Conservation (phyloP, 2,329 filamentous ascomycete genomes). For the Pyrenophora teres region DNA sequence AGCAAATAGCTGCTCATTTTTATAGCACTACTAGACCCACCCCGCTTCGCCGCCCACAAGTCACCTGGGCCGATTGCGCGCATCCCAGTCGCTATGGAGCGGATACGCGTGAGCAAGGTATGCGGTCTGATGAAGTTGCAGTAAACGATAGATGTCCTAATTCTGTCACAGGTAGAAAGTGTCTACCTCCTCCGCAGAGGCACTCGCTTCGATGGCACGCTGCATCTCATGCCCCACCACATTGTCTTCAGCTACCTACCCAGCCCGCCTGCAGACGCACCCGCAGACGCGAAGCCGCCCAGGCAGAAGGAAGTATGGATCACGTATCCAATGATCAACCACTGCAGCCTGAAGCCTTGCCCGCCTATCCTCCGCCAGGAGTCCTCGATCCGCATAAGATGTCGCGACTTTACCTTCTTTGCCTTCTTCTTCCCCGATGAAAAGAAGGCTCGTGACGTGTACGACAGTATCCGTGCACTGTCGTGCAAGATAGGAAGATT, state of each 20-base stretch:
- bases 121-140: constrained; percentile 4
- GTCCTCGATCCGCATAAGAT: constrained; percentile 83
- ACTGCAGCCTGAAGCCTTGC: constrained; percentile 77
- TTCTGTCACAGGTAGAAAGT: constrained; percentile 59
- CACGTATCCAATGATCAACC: constrained; percentile 87
- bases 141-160: background rate
- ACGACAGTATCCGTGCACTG: constrained; percentile 79
- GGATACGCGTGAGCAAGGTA: constrained; percentile 54
- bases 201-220: constrained; percentile 61
- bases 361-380: constrained; percentile 70
- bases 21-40: constrained; percentile 4
- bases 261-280: constrained; percentile 41
- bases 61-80: background rate
- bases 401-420: constrained; percentile 91
- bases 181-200: constrained; percentile 64
- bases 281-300: constrained; percentile 47
- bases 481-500: constrained; percentile 82
- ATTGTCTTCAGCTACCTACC: constrained; percentile 66
- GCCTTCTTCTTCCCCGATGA: constrained; percentile 85
- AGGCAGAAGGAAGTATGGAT: constrained; percentile 81
- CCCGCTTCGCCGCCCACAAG: constrained; percentile 4
- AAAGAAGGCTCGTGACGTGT: constrained; percentile 77
- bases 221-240: constrained; percentile 67
- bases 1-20: constrained; percentile 7
- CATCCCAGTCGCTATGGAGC: constrained; percentile 46